These are phyloP conservation scores for Nicotiana noctiflora DNA, from an alignment of 257 asterid genomes.

Conservation along the genomic window DNA sequence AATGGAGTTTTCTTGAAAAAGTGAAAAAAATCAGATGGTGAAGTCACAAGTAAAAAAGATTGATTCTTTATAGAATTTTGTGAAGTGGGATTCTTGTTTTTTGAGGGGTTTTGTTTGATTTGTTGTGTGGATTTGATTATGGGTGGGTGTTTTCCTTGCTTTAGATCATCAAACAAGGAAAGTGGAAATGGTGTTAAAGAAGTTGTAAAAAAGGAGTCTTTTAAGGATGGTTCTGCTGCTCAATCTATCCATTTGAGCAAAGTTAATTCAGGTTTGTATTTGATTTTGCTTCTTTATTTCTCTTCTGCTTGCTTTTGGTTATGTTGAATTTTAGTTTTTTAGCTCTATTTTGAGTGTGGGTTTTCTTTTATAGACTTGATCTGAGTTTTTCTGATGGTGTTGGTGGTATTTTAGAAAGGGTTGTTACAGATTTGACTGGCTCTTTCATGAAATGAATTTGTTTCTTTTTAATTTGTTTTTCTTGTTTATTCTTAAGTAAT, in stretches of 20 bases:
- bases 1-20: conserved; percentile 39
- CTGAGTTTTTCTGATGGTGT: background rate
- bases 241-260: conserved; percentile 45
- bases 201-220: conserved; percentile 56
- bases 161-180: conserved; percentile 64
- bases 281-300: background rate
- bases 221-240: conserved; percentile 55
- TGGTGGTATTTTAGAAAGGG: background rate
- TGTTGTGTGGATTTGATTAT: conserved; percentile 31
- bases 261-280: conserved; percentile 58
- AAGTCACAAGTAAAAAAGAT: conserved; percentile 6
- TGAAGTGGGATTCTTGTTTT: conserved; percentile 35
- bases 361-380: conserved; percentile 1
- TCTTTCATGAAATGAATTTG: background rate
- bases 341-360: background rate
- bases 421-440: background rate
- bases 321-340: conserved; percentile 3
- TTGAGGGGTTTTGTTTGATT: conserved; percentile 31
- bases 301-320: conserved; percentile 9
- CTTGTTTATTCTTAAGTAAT: background rate
- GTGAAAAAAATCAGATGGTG: conserved; percentile 21
- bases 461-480: background rate
- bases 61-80: conserved; percentile 18
- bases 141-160: conserved; percentile 92
- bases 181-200: conserved; percentile 52